Conservation (phyloP, 2,329 filamentous ascomycete genomes). For the Macrophomina pseudophaseolina region DNA sequence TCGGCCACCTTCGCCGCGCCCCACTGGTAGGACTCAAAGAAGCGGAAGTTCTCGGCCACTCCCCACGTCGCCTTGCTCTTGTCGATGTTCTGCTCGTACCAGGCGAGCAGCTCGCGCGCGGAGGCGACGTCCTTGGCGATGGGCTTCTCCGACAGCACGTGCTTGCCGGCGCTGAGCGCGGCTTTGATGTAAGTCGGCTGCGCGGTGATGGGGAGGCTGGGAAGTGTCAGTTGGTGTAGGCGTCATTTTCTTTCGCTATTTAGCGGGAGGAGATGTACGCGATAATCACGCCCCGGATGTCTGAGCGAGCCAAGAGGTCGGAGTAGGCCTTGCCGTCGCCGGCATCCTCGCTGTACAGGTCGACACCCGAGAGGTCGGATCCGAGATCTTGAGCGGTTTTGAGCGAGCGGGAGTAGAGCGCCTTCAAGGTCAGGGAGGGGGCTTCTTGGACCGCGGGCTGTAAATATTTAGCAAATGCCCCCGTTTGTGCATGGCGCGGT, state of each 20-base stretch:
- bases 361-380: slow-evolving; percentile 49
- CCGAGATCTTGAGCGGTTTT: slow-evolving; percentile 59
- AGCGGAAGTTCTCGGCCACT: slow-evolving; percentile 74
- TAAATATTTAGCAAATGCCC: not conserved
- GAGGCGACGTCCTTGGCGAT: slow-evolving; percentile 64
- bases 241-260: not conserved
- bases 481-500: not conserved
- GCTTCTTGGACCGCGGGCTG: slow-evolving; percentile 64
- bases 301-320: slow-evolving; percentile 59
- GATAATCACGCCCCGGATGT: slow-evolving; percentile 62
- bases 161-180: slow-evolving; percentile 68
- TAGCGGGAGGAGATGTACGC: slow-evolving; percentile 43
- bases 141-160: slow-evolving; percentile 73
- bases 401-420: slow-evolving; percentile 69
- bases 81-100: slow-evolving; percentile 38
- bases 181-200: slow-evolving; percentile 65
- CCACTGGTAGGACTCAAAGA: slow-evolving; percentile 60
- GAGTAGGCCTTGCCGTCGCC: slow-evolving; percentile 53
- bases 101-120: slow-evolving; percentile 54
- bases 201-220: slow-evolving; percentile 63
- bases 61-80: slow-evolving; percentile 41
- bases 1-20: slow-evolving; percentile 56
- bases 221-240: slow-evolving; percentile 29
- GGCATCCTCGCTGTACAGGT: slow-evolving; percentile 65
- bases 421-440: slow-evolving; percentile 63